These are phyloP conservation scores for Zea luxurians DNA, from an alignment of 176 grass and related monocot genomes.

Conservation along the genomic window DNA sequence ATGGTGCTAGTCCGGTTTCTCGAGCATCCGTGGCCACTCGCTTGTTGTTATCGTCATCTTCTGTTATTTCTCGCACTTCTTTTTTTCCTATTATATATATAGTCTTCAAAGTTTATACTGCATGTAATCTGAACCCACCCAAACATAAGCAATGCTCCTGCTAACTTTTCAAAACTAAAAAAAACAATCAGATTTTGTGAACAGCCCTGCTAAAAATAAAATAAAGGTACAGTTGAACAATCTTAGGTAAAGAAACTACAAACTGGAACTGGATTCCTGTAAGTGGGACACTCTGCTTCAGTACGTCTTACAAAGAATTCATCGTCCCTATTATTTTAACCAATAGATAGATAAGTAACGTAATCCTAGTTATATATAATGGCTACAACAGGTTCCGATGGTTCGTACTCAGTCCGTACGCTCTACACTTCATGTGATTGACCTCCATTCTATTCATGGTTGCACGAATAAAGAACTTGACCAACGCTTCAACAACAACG, in stretches of 20 bases:
- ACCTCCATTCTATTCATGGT: not conserved
- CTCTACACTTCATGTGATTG: conserved; percentile 17
- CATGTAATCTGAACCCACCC: too few relatives aligned
- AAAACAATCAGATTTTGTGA: not conserved
- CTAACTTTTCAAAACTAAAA: not conserved
- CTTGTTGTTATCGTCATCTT: conserved; percentile 17
- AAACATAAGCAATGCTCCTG: not conserved
- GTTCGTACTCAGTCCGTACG: not conserved
- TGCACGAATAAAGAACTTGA: not conserved
- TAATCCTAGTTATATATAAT: conserved; percentile 9
- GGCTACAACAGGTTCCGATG: not conserved
- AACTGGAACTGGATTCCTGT: not conserved
- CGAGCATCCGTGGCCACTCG: not conserved
- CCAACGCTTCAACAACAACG: not conserved
- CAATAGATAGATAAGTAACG: not conserved
- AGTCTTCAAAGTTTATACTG: too few relatives aligned
- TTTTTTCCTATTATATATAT: not conserved
- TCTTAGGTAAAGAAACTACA: not conserved
- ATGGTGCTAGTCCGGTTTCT: not conserved
- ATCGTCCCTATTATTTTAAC: not conserved
- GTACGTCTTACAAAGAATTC: not conserved
- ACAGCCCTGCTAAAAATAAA: not conserved
- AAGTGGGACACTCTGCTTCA: not conserved
- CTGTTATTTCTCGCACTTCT: not conserved
- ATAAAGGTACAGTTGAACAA: not conserved